Conservation (phyloP, 2,329 filamentous ascomycete genomes). For the Ascochyta rabiei region DNA sequence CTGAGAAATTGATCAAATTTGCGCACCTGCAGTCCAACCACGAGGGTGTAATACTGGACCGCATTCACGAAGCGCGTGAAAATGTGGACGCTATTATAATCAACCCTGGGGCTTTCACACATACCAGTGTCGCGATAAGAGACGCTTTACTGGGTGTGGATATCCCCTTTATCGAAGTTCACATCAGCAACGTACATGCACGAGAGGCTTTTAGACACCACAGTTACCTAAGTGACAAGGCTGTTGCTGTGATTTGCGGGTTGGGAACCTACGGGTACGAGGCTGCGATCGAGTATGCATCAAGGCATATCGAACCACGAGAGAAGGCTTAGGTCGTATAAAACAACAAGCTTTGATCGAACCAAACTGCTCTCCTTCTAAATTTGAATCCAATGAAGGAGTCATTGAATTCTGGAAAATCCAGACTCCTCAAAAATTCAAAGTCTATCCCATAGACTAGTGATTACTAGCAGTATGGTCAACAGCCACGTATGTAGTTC, state of each 20-base stretch:
- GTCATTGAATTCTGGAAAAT: no score
- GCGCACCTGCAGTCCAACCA: conserved; percentile 76
- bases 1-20: conserved; percentile 57
- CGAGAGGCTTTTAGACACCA: conserved; percentile 71
- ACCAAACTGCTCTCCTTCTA: no score
- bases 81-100: conserved; percentile 71
- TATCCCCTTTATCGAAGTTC: conserved; percentile 79
- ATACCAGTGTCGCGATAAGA: conserved; percentile 77
- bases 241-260: conserved; percentile 73
- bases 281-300: conserved; percentile 53
- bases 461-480: not conserved
- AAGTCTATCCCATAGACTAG: not conserved
- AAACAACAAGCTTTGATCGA: not conserved
- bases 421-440: no score
- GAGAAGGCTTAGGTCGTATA: conserved; percentile 12
- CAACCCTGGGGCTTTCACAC: conserved; percentile 77
- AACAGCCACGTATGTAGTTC: not conserved
- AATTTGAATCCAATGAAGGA: no score
- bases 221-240: conserved; percentile 78
- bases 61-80: conserved; percentile 70
- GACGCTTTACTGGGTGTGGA: conserved; percentile 72
- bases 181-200: conserved; percentile 76
- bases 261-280: conserved; percentile 59
- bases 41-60: conserved; percentile 75
- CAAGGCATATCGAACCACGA: conserved; percentile 38